Evolutionary conservation across 768 basidiomycete genomes (phyloP), one percentile per base, ranked within the genome.

Genomic region (Termitomyces titanicus): DNA sequence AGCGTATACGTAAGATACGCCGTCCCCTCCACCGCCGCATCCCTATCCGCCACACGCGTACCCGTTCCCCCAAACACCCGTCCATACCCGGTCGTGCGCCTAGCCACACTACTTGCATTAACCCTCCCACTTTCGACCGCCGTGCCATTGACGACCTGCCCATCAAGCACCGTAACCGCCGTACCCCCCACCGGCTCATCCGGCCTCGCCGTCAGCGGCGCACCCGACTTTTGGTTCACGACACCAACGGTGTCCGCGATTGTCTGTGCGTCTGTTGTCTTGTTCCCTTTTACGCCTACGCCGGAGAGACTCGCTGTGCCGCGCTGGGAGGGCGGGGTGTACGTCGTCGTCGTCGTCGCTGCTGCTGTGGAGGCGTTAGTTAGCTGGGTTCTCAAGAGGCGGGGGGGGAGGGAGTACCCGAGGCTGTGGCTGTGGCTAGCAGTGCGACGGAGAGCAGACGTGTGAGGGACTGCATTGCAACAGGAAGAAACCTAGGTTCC

Each of bases 1-100:
- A 79, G 63, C 1, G 74, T 77, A 61, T 74, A 81, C 11, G 78
- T 79, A 25, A 79, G 65, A 61, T 78, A 79, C 1, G 77, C 76
- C 1, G 76, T 79, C n/a, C 77, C 77, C 63, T 79, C 55, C 20
- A 79, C 74, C 15, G 78, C 73, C 12, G 66, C 76, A 55, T 79
- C 78, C 24, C 74, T 63, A 56, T 74, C 76, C 12, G 54, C 65
- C 10, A 64, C 53, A 1, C 65, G 65, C n/a, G 64, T 70, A 3
- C 73, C 72, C 4, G 72, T 70, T 1, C 75, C 76, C 1, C 61
- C 47, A 59, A 80, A 80, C 5, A 79, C 72, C 17, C 68, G 56
- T 12, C 69, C 62, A 47, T 78, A 77, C 44, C 66, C 68, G 20
- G 60, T 24, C 8, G 29, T 46, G 5, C 47, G 18, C 43, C 18